A percentile compares a stretch with the other conserved stretches of the same genome.
Evolutionary conservation across 129 eudicot genomes (phyloP).

Genomic region (Escallonia rubra): DNA sequence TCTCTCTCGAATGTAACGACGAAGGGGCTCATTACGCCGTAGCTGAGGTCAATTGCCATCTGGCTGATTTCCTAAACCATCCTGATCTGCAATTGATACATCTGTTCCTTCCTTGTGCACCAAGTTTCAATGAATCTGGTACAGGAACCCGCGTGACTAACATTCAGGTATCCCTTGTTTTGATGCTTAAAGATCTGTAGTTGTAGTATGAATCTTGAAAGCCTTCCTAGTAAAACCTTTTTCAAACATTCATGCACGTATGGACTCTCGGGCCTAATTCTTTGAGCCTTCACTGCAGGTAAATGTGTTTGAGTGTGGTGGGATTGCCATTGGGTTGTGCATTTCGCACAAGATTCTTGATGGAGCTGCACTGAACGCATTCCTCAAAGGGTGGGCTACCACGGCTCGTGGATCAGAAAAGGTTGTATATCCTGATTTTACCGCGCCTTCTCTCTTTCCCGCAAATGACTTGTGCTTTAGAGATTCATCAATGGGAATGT

Average conservation of each 20-base stretch:
- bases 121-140: constrained; percentile 14
- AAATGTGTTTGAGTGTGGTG: constrained; percentile 53
- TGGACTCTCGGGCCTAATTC: no score
- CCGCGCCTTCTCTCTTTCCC: constrained; percentile 45
- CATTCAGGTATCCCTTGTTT: constrained; percentile 24
- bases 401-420: constrained; percentile 12
- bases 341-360: constrained; percentile 67
- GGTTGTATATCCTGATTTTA: constrained; percentile 30
- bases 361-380: constrained; percentile 45
- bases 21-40: constrained; percentile 48
- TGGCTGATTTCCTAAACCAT: constrained; percentile 28
- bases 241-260: no score
- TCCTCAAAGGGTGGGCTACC: constrained; percentile 45
- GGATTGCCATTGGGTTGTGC: constrained; percentile 59
- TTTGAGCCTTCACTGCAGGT: constrained; percentile 19
- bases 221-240: no score
- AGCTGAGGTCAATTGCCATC: constrained; percentile 25
- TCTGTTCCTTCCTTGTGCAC: constrained; percentile 47
- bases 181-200: no score
- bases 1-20: constrained; percentile 57
- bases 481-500: constrained; percentile 52
- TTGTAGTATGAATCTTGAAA: no score
- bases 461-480: constrained; percentile 41
- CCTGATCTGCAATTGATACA: constrained; percentile 27
- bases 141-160: constrained; percentile 31